Base-by-base conservation (phyloP, 1,139 yeast species). In the Debaryomycetaceae sp. region DNA sequence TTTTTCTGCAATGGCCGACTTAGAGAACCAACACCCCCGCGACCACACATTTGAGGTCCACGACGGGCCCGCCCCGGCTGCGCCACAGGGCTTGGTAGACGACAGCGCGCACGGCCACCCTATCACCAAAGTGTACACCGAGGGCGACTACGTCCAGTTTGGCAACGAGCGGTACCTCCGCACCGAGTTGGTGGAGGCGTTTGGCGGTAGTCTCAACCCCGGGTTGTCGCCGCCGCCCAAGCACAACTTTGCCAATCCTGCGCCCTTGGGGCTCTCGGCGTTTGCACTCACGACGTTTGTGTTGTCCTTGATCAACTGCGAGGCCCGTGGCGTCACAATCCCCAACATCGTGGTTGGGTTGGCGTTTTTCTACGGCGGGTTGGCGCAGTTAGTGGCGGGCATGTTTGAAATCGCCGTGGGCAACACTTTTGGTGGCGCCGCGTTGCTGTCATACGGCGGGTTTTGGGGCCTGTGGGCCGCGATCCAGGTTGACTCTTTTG, bases 381-480 rank as follows among this genome's bases (percentile, higher is more conserved):
- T 77, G 10, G 75, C 83, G 30, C 95, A 84, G 53, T 56, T 65
- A 30, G 46, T 65, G 68, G 93, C 94, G 17, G 88, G 86, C 36
- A 73, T 81, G 76, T 80, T 83, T 73, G 86, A 79, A 49, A 67
- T 80, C 45, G 81, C 82, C 15, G 62, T 71, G 25, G 94, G 88
- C 48, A 85, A 86, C 64, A 79, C 95, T 34, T 88, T 86, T 65
- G 96, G 95, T 77, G 95, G 86, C 38, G 75, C 84, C 32, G 94
- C 94, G 3, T 69, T 86, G 38, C 61, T 81, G 16, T 81, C 93
- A 5, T 88, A 66, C 51, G 96, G 94, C 39, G 95, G 91, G 1
- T 88, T 86, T 59, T 88, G 96, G 96, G 68, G 84, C 55, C 67
- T 89, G 26, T 83, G 75, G 58, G 93, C 77, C 40, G 89, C 91